A percentile compares a stretch with the other conserved stretches of the same genome.
Conservation (phyloP, 2,329 filamentous ascomycete species). For the Mariannaea elegans region DNA sequence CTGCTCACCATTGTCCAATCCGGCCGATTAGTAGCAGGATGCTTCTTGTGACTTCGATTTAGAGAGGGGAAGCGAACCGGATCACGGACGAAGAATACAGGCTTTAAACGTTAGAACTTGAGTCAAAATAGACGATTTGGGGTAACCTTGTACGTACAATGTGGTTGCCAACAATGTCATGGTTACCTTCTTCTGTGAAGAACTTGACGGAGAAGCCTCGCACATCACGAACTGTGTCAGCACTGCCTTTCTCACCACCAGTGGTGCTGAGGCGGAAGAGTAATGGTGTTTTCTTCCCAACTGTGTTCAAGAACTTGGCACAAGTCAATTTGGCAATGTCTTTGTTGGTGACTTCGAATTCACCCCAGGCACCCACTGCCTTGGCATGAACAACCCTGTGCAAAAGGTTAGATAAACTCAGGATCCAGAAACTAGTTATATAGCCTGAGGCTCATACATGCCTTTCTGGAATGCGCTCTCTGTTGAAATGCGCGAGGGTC, state of each 20-base stretch:
- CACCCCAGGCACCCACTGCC: conserved; percentile 55
- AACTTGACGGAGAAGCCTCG: conserved; percentile 68
- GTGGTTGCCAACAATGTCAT: conserved; percentile 81
- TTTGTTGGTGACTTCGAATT: conserved; percentile 64
- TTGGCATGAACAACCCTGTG: conserved; percentile 43
- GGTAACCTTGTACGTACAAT: conserved; percentile 50
- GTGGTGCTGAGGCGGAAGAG: conserved; percentile 77
- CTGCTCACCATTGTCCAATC: conserved; percentile 65
- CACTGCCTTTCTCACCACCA: conserved; percentile 71
- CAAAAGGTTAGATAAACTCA: not conserved
- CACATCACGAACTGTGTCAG: conserved; percentile 74
- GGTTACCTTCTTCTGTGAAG: conserved; percentile 76
- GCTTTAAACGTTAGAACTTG: conserved; percentile 40
- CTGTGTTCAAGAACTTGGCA: conserved; percentile 61
- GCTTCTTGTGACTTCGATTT: conserved; percentile 81
- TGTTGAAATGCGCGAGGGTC: conserved; percentile 59
- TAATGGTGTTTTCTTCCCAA: conserved; percentile 64
- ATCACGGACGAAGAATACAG: conserved; percentile 81
- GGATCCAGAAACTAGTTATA: not conserved
- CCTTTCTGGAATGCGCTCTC: conserved; percentile 9
- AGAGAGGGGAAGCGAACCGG: conserved; percentile 79
- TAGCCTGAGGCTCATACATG: not conserved
- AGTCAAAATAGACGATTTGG: no score
- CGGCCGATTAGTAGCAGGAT: conserved; percentile 76
- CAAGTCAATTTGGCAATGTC: conserved; percentile 64